phyloP scores from a whole-genome alignment of 192 early-diverging fungal genomes.

The Backusella psychrophila region DNA sequence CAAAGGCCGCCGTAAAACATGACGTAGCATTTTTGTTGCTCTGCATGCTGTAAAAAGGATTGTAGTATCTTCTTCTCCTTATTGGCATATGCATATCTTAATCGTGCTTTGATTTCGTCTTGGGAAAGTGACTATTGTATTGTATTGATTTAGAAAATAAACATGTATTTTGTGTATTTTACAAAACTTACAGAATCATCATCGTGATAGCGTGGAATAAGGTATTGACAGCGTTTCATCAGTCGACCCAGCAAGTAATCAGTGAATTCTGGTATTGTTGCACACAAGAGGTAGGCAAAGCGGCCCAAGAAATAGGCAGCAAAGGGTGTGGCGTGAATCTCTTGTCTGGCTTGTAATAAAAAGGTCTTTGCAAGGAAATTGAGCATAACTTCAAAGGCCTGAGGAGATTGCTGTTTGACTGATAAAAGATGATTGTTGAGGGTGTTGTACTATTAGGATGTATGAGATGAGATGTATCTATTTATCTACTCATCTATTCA shows the following conservation, averaged over 20 bases:
- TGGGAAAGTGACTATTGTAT: conserved; percentile 43
- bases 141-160: conserved; percentile 2
- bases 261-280: conserved; percentile 54
- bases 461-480: not conserved
- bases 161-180: too few relatives aligned
- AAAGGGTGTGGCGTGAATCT: conserved; percentile 55
- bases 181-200: conserved; percentile 43
- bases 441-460: not conserved
- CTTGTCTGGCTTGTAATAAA: conserved; percentile 68
- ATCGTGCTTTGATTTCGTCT: conserved; percentile 25
- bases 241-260: conserved; percentile 63
- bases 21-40: conserved; percentile 65
- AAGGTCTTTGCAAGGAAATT: conserved; percentile 51
- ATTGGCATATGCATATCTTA: conserved; percentile 41
- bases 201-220: conserved; percentile 62
- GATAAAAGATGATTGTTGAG: not conserved
- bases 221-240: conserved; percentile 65
- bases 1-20: conserved; percentile 69
- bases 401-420: conserved; percentile 12
- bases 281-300: conserved; percentile 56
- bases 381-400: conserved; percentile 44
- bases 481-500: not conserved
- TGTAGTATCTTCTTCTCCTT: conserved; percentile 44
- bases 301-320: conserved; percentile 68
- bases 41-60: conserved; percentile 56